These are phyloP conservation scores for Chrysoporthe austroafricana DNA, from an alignment of 2,329 filamentous ascomycete species.

Conservation along the genomic window DNA sequence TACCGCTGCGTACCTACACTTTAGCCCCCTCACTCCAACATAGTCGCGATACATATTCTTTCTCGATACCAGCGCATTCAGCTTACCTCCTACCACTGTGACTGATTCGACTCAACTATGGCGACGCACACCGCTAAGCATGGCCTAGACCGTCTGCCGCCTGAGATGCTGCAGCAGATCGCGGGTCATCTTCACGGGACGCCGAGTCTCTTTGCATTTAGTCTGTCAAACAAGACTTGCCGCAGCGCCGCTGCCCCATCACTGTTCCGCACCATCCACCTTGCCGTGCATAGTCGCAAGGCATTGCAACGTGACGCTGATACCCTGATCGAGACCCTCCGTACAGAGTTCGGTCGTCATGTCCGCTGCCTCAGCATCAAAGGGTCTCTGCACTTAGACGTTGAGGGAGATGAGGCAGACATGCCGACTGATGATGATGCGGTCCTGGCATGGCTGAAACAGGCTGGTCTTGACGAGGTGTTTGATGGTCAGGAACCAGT, in stretches of 20 bases:
- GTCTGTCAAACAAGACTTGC: conserved; percentile 3
- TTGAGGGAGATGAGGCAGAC: neutral
- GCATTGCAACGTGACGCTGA: conserved; percentile 10
- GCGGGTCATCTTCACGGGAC: neutral
- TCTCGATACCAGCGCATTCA: neutral
- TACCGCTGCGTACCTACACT: too few relatives aligned
- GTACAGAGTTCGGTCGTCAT: neutral
- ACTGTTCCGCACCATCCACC: neutral
- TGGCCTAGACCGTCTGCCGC: neutral
- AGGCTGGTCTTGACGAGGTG: neutral
- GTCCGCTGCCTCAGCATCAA: conserved; percentile 14
- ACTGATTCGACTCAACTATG: neutral
- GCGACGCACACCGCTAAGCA: neutral
- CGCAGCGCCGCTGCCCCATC: neutral
- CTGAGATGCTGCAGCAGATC: conserved; percentile 6
- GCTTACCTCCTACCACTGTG: neutral
- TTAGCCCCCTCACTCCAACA: too few relatives aligned
- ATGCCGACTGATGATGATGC: neutral
- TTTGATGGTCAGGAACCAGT: conserved; percentile 4
- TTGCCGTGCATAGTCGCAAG: neutral
- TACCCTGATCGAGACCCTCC: neutral
- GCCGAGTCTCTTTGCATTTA: neutral
- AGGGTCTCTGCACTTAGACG: neutral
- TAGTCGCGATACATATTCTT: too few relatives aligned
- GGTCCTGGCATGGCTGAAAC: neutral